Conservation (phyloP, 305 asterid species). For the Fraxinus floribunda region DNA sequence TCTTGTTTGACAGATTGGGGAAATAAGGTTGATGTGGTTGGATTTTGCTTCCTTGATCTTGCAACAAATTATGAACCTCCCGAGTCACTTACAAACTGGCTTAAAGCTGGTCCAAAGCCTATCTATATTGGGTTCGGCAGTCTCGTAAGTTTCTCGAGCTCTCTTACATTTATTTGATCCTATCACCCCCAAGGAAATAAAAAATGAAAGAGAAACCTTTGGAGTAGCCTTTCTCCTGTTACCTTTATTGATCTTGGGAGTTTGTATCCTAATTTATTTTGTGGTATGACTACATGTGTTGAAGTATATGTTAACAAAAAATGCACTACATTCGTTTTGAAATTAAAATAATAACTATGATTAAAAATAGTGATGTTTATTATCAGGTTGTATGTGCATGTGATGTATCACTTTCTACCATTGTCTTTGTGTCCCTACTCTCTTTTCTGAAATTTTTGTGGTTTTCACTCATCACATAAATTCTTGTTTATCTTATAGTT, state of each 20-base stretch:
- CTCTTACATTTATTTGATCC: constrained; percentile 14
- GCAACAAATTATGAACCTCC: constrained; percentile 88
- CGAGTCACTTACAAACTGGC: constrained; percentile 76
- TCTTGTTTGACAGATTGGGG: constrained; percentile 45
- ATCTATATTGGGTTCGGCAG: constrained; percentile 96
- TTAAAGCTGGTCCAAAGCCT: constrained; percentile 88
- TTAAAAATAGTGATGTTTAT: background rate
- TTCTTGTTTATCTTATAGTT: background rate
- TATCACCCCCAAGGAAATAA: background rate
- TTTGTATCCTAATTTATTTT: background rate
- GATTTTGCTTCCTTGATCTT: constrained; percentile 98
- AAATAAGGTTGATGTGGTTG: constrained; percentile 57
- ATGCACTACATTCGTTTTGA: background rate
- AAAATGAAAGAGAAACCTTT: background rate
- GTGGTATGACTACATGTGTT: background rate
- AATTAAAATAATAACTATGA: background rate
- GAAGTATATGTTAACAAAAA: background rate
- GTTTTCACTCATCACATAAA: background rate
- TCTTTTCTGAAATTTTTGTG: background rate
- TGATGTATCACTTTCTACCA: background rate
- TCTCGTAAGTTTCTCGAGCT: constrained; percentile 62
- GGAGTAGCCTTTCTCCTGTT: constrained; percentile 8
- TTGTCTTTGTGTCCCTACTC: background rate
- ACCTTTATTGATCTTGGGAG: background rate
- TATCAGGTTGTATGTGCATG: background rate